These are phyloP conservation scores for Crithidia fasciculata DNA, from an alignment of 208 protist genomes.

Conservation along the genomic window DNA sequence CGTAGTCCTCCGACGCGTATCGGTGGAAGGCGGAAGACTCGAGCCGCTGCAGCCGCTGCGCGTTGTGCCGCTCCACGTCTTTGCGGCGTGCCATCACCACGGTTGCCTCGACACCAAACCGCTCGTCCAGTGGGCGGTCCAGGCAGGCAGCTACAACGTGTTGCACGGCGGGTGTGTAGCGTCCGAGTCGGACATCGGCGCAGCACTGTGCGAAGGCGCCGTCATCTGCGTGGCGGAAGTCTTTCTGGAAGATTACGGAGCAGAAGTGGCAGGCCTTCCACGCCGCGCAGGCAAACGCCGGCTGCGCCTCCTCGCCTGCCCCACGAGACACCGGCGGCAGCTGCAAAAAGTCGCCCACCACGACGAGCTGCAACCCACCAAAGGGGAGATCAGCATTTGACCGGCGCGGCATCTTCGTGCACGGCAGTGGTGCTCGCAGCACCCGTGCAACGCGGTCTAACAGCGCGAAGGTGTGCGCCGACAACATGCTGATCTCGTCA, in stretches of 20 bases:
- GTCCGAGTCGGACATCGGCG: constrained; percentile 61
- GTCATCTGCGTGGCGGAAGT: constrained; percentile 51
- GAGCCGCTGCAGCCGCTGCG: constrained; percentile 44
- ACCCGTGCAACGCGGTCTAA: constrained; percentile 69
- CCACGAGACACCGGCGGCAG: constrained; percentile 63
- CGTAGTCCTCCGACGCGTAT: constrained; percentile 82
- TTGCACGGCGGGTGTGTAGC: constrained; percentile 60
- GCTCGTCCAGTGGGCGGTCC: constrained; percentile 32
- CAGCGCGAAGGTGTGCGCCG: constrained; percentile 65
- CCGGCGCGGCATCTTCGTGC: not conserved
- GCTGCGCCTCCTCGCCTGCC: constrained; percentile 50
- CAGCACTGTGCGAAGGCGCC: constrained; percentile 46
- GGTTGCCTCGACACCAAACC: constrained; percentile 56
- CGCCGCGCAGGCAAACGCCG: constrained; percentile 52
- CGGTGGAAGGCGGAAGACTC: constrained; percentile 53
- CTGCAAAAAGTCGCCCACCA: constrained; percentile 91
- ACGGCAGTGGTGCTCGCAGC: constrained; percentile 41
- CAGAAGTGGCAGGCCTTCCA: constrained; percentile 52
- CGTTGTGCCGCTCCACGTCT: constrained; percentile 64
- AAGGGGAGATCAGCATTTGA: constrained; percentile 49
- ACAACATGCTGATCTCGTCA: constrained; percentile 90
- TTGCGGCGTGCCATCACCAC: constrained; percentile 50
- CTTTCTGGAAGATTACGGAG: constrained; percentile 44
- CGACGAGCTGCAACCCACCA: constrained; percentile 89
- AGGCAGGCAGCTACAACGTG: constrained; percentile 42